Evolutionary conservation across 306 rosid species (phyloP).

Genomic region (Prunus kanzakura): DNA sequence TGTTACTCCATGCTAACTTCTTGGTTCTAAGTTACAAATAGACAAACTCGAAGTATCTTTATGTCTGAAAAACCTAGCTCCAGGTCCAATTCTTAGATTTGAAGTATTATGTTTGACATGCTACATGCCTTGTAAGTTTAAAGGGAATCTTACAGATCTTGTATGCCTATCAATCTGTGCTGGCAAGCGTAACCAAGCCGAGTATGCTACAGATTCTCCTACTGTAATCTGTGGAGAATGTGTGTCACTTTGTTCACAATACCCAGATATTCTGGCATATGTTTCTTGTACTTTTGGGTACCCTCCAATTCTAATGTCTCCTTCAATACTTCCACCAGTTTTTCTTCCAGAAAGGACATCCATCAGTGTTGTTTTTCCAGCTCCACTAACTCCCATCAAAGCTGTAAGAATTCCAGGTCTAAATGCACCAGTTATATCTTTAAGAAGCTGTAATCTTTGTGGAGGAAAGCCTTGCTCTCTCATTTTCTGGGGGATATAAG

Average conservation of each 20-base stretch:
- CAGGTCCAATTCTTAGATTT: too few relatives aligned
- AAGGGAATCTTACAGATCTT: conserved; percentile 17
- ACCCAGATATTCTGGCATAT: conserved; percentile 50
- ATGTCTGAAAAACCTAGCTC: too few relatives aligned
- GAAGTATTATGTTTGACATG: background rate
- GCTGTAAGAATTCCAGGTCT: conserved; percentile 62
- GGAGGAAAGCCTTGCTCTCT: conserved; percentile 18
- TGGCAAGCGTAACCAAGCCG: conserved; percentile 68
- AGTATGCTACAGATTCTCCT: conserved; percentile 46
- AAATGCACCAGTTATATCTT: conserved; percentile 39
- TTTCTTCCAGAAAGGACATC: conserved; percentile 69
- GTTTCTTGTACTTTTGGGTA: conserved; percentile 51
- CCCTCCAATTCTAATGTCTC: conserved; percentile 52
- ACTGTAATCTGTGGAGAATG: conserved; percentile 55
- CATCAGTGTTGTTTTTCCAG: conserved; percentile 67
- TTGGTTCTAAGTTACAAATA: too few relatives aligned
- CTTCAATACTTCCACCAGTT: conserved; percentile 49
- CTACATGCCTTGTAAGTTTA: background rate
- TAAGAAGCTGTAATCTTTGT: conserved; percentile 27
- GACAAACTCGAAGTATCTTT: too few relatives aligned
- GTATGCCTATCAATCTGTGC: conserved; percentile 23
- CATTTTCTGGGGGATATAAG: conserved; percentile 14
- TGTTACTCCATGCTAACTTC: too few relatives aligned
- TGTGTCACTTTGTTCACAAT: conserved; percentile 64
- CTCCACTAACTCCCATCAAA: conserved; percentile 60